Percentiles rank a stretch among this genome's conserved stretches.
phyloP scores from a whole-genome alignment of 192 early-diverging fungal genomes.

The Oehlia diaphana region DNA sequence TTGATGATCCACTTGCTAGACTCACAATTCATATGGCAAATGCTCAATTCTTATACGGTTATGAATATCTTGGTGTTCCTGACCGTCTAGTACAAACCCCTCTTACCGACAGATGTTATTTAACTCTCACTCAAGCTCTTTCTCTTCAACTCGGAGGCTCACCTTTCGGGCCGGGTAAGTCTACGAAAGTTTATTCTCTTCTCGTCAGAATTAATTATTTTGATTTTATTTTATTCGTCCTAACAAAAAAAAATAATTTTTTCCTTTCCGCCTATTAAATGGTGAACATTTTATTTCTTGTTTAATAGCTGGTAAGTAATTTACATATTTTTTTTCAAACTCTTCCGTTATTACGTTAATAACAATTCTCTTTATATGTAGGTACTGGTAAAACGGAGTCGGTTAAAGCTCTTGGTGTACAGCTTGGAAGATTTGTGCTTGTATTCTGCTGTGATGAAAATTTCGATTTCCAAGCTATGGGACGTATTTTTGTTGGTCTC shows the following conservation, averaged over 20 bases:
- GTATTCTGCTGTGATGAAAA: conserved; percentile 99
- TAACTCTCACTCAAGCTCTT: conserved; percentile 97
- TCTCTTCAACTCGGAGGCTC: conserved; percentile 91
- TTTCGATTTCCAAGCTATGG: conserved; percentile 99
- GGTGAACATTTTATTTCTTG: neutral
- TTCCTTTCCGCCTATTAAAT: neutral
- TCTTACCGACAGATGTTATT: conserved; percentile 96
- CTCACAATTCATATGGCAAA: conserved; percentile 90
- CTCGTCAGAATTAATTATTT: neutral
- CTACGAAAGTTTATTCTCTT: neutral
- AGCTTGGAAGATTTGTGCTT: conserved; percentile 92
- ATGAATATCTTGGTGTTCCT: conserved; percentile 95
- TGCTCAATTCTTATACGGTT: conserved; percentile 93
- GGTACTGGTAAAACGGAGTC: conserved; percentile 99
- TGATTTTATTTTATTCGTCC: neutral
- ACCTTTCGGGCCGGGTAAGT: conserved; percentile 78
- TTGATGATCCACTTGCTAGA: conserved; percentile 68
- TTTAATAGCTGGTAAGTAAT: neutral
- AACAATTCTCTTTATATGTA: neutral
- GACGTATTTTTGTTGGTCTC: conserved; percentile 98
- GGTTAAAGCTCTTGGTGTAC: conserved; percentile 90
- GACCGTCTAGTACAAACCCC: conserved; percentile 99
- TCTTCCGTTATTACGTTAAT: too few relatives aligned
- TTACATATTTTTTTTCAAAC: too few relatives aligned
- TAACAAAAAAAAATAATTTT: neutral